Evolutionary conservation across 202 grass and related monocot species (phyloP).

Genomic region (Brachypodium distachyon): DNA sequence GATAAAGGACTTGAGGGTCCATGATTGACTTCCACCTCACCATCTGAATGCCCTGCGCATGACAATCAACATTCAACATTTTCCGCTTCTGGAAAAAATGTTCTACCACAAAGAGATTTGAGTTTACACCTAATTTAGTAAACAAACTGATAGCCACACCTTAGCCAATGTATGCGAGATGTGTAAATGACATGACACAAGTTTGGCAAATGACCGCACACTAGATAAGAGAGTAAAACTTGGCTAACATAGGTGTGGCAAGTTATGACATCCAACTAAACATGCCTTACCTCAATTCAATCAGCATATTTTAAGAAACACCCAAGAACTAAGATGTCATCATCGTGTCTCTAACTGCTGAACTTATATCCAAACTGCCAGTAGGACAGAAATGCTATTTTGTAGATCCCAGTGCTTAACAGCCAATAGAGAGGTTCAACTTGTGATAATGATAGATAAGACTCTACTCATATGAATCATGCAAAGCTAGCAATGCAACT

Average conservation of each 20-base stretch:
- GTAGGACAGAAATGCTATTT: neutral
- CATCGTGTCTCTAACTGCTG: neutral
- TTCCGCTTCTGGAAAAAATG: neutral
- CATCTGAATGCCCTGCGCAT: conserved; percentile 33
- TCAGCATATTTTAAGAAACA: neutral
- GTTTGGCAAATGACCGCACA: too few species aligned
- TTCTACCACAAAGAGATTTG: neutral
- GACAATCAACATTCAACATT: conserved; percentile 1
- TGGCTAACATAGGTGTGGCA: too few species aligned
- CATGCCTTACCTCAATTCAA: conserved; percentile 19
- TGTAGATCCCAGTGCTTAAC: neutral
- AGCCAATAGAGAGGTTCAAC: neutral
- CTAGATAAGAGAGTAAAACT: too few species aligned
- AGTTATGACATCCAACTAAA: too few species aligned
- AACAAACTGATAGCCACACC: too few species aligned
- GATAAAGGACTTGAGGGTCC: conserved; percentile 24
- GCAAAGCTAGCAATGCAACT: neutral
- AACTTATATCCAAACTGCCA: neutral
- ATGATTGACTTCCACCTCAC: conserved; percentile 44
- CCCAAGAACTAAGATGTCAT: neutral
- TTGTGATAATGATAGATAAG: neutral
- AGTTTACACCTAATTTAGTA: neutral
- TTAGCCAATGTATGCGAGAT: too few species aligned
- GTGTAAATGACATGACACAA: too few species aligned
- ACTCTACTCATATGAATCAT: neutral